Percentiles rank a stretch among this genome's conserved stretches.
Conservation (phyloP, 2,329 filamentous ascomycete species). For the Colletotrichum sidae region DNA sequence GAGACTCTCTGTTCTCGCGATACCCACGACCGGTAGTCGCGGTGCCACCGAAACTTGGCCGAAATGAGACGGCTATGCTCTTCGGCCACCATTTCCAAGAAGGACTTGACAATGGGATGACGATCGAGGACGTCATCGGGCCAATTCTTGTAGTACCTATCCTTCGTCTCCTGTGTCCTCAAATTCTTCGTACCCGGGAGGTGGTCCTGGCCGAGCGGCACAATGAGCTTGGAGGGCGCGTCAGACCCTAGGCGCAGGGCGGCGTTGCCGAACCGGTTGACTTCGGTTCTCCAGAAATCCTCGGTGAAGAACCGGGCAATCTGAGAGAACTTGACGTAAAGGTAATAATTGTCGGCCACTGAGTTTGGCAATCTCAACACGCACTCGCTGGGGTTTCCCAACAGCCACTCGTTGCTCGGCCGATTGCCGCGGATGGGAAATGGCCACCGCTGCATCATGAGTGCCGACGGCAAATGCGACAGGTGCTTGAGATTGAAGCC, state of each 20-base stretch:
- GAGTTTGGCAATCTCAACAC: not conserved
- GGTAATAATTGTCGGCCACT: not conserved
- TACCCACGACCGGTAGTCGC: not conserved
- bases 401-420: not conserved
- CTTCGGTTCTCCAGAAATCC: slow-evolving; percentile 43
- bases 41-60: not conserved
- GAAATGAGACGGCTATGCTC: not conserved
- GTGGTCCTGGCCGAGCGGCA: not conserved
- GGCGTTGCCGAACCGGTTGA: slow-evolving; percentile 42
- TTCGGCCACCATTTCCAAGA: not conserved
- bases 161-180: no score
- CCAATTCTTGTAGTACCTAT: not conserved
- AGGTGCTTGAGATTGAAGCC: slow-evolving; percentile 4
- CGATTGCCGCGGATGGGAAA: no score
- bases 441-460: slow-evolving; percentile 16
- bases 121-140: not conserved
- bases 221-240: slow-evolving; percentile 8
- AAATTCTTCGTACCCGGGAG: not conserved
- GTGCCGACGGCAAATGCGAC: slow-evolving; percentile 2
- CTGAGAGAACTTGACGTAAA: not conserved
- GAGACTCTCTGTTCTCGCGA: no score
- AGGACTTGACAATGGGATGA: slow-evolving; percentile 1
- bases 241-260: slow-evolving; percentile 32
- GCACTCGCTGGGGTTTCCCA: not conserved
- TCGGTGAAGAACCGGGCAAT: slow-evolving; percentile 39